A percentile compares a stretch with the other conserved stretches of the same genome.
phyloP scores from a whole-genome alignment of 768 basidiomycete genomes.

The Mrakia blollopis region DNA sequence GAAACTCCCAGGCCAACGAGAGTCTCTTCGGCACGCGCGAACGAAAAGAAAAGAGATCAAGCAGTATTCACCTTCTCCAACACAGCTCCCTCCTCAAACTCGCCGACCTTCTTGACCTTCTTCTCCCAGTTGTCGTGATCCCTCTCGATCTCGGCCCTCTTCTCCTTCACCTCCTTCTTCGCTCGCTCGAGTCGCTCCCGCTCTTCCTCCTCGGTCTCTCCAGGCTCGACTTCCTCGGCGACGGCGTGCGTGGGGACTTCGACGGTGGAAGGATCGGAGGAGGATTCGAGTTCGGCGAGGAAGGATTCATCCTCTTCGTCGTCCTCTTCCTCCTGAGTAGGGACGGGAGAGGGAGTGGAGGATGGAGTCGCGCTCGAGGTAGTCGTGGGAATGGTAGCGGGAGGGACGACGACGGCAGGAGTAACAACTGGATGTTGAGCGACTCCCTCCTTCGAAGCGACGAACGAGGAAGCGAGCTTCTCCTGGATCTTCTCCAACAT shows the following conservation, averaged over 20 bases:
- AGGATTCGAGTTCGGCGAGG: slow-evolving; percentile 32
- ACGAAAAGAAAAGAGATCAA: background rate
- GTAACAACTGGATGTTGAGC: background rate
- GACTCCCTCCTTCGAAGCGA: background rate
- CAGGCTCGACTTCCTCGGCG: slow-evolving; percentile 5
- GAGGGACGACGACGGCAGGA: slow-evolving; percentile 6
- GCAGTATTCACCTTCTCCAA: slow-evolving; percentile 33
- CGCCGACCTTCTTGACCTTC: slow-evolving; percentile 23
- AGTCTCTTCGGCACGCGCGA: too few species aligned
- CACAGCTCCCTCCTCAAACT: slow-evolving; percentile 31
- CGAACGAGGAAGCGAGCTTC: background rate
- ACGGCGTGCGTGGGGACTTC: slow-evolving; percentile 32
- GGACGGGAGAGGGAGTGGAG: too few species aligned
- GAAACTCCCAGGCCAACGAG: too few species aligned
- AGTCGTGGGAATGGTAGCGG: background rate
- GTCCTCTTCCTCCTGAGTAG: slow-evolving; percentile 28
- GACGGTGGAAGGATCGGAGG: slow-evolving; percentile 33
- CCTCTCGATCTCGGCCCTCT: slow-evolving; percentile 29
- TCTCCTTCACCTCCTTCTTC: slow-evolving; percentile 33
- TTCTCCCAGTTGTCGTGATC: slow-evolving; percentile 25
- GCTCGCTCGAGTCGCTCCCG: slow-evolving; percentile 30
- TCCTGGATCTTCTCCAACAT: slow-evolving; percentile 23
- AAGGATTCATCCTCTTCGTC: slow-evolving; percentile 33
- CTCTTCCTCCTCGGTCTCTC: slow-evolving; percentile 26
- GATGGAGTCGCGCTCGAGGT: background rate